Evolutionary conservation across 1,284 basidiomycete genomes (phyloP).

Genomic region (Dichomitus squalens): DNA sequence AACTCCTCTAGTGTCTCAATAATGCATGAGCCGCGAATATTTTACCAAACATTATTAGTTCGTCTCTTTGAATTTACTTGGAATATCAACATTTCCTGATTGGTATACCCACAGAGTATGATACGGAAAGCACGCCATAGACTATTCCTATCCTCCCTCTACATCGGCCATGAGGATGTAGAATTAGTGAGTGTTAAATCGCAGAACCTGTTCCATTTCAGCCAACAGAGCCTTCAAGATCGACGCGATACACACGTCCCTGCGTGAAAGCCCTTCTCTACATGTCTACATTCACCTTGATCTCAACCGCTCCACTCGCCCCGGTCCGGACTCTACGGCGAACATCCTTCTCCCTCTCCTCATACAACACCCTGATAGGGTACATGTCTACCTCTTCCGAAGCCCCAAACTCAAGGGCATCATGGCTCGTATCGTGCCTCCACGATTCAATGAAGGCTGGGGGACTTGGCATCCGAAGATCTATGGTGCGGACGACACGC

Average conservation of each 20-base stretch:
- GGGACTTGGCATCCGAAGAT: constrained; percentile 98
- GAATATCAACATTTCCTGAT: background rate
- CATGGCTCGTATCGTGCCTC: constrained; percentile 80
- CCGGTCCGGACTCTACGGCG: constrained; percentile 75
- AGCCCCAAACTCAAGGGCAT: constrained; percentile 84
- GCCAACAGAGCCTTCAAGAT: constrained; percentile 51
- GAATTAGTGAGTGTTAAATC: constrained; percentile 31
- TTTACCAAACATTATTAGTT: constrained; percentile 42
- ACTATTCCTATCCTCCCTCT: constrained; percentile 81
- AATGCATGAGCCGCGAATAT: constrained; percentile 39
- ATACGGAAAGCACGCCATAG: constrained; percentile 71
- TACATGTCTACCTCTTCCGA: constrained; percentile 81
- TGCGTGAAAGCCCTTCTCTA: constrained; percentile 63
- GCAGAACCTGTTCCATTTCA: background rate
- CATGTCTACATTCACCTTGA: constrained; percentile 83
- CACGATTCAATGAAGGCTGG: constrained; percentile 97
- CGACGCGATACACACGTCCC: constrained; percentile 59
- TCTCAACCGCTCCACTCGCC: constrained; percentile 89
- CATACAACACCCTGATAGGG: constrained; percentile 70
- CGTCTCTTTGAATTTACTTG: constrained; percentile 21
- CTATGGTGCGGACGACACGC: constrained; percentile 91
- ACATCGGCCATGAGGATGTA: constrained; percentile 39
- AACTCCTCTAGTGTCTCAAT: constrained; percentile 38
- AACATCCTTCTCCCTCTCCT: constrained; percentile 76
- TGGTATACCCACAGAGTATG: constrained; percentile 55